A percentile compares a stretch with the other conserved stretches of the same genome.
phyloP scores from a whole-genome alignment of 2,329 filamentous ascomycete species.

The Graphiopsis chlorocephala region DNA sequence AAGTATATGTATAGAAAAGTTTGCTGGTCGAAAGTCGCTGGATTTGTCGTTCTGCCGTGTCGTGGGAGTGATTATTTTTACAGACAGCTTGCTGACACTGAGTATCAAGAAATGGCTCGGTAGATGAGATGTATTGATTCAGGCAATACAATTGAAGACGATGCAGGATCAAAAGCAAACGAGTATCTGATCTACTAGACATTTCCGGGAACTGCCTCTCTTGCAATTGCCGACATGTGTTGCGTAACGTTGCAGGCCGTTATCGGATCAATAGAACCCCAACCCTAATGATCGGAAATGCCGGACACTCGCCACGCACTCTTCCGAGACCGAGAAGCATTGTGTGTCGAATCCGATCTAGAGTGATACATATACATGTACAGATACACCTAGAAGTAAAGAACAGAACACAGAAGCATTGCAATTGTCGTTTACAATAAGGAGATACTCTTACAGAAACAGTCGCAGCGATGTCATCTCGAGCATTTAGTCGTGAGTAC shows the following conservation, averaged over 20 bases:
- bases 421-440: too few species aligned
- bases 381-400: neutral
- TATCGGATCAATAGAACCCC: neutral
- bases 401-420: neutral
- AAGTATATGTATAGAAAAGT: neutral
- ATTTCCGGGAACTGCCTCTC: neutral
- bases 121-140: neutral
- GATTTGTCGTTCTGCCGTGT: neutral
- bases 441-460: too few species aligned
- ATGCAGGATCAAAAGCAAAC: neutral
- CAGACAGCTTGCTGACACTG: neutral
- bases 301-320: neutral
- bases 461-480: neutral
- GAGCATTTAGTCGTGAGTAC: neutral
- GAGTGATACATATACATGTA: neutral
- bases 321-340: neutral
- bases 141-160: neutral
- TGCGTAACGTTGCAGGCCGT: neutral
- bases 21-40: neutral
- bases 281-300: neutral
- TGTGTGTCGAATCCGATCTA: neutral
- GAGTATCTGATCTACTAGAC: neutral
- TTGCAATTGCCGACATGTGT: neutral
- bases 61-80: too few species aligned
- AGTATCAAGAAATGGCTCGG: neutral